phyloP scores from a whole-genome alignment of 2,329 filamentous ascomycete species.

The Fusarium sp. region DNA sequence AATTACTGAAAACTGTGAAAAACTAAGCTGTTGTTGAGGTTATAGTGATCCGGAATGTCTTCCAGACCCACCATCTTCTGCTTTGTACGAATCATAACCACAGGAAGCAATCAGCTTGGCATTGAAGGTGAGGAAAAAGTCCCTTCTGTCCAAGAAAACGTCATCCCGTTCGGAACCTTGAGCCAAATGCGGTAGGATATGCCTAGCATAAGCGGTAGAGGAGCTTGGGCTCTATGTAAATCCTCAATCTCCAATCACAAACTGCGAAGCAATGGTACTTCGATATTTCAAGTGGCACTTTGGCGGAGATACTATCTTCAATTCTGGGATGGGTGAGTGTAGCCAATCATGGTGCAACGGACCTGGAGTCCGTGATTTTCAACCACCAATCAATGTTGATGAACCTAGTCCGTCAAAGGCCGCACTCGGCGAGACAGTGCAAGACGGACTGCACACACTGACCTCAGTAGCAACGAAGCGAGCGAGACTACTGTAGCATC shows the following conservation, averaged over 20 bases:
- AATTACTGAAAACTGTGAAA: background rate
- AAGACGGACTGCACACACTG: background rate
- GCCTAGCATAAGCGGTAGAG: background rate
- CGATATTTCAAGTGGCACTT: background rate
- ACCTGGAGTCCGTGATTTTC: background rate
- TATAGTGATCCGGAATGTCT: background rate
- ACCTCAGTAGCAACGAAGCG: background rate
- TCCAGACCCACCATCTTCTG: background rate
- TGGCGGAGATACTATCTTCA: background rate
- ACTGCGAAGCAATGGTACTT: background rate
- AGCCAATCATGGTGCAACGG: background rate
- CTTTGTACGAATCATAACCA: background rate
- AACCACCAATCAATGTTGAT: background rate
- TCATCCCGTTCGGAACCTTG: conserved; percentile 1
- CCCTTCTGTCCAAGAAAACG: background rate
- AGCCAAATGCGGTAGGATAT: background rate
- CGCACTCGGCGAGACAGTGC: conserved; percentile 12
- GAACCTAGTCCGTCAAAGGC: background rate
- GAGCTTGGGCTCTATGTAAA: background rate
- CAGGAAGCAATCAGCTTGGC: background rate
- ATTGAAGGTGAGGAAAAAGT: background rate
- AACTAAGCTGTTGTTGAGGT: background rate
- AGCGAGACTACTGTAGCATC: background rate
- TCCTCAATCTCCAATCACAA: background rate
- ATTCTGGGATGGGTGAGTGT: background rate